phyloP scores from a whole-genome alignment of 257 asterid species.

The Solanum phureja region DNA sequence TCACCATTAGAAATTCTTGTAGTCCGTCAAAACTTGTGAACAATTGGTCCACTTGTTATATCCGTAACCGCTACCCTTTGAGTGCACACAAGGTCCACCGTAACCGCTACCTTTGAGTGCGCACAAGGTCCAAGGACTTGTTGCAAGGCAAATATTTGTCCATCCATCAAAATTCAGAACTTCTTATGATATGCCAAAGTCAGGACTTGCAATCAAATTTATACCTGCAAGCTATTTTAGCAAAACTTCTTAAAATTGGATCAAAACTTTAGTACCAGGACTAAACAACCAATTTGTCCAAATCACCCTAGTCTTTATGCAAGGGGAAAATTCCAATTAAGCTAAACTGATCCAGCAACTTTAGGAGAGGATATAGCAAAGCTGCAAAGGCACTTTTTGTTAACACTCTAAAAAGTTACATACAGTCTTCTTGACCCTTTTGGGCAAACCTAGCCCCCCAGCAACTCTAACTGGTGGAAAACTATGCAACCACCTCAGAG shows the following conservation, averaged over 20 bases:
- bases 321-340: background rate
- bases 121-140: background rate
- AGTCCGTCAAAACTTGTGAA: background rate
- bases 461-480: conserved; percentile 3
- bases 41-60: background rate
- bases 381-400: background rate
- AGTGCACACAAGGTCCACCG: too few species aligned
- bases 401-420: conserved; percentile 4
- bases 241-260: background rate
- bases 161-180: background rate
- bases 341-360: background rate
- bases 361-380: background rate
- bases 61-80: too few species aligned
- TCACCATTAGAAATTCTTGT: background rate
- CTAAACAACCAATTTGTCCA: background rate
- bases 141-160: background rate
- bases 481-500: conserved; percentile 11
- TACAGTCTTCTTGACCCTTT: conserved; percentile 1
- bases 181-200: background rate
- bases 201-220: background rate
- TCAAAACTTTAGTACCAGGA: background rate
- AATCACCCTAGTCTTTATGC: background rate
- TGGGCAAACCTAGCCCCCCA: background rate
- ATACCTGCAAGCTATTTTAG: background rate
- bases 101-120: too few species aligned